A percentile compares a stretch with the other conserved stretches of the same genome.
These are phyloP conservation scores for Ambrosia artemisiifolia DNA, from an alignment of 129 eudicot genomes.

Conservation along the genomic window DNA sequence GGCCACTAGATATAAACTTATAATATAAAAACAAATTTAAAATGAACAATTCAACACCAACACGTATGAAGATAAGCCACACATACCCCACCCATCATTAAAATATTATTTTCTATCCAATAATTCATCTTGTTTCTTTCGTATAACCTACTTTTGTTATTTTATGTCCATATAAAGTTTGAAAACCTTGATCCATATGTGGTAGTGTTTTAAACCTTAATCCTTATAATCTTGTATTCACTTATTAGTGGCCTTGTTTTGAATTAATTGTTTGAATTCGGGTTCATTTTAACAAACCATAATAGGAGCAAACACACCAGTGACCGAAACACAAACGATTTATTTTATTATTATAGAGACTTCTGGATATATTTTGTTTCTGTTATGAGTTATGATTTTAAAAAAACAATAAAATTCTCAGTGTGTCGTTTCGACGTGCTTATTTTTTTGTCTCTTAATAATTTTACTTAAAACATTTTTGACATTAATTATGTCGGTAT, in stretches of 20 bases:
- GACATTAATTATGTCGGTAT: no score
- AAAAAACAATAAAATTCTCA: no score
- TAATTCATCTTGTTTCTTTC: neutral
- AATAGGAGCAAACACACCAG: no score
- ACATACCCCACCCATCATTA: slow-evolving; percentile 3
- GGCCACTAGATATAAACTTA: slow-evolving; percentile 21
- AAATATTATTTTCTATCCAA: slow-evolving; percentile 4
- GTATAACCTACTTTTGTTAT: neutral
- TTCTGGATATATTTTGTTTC: no score
- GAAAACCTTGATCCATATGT: neutral
- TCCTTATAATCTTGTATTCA: neutral
- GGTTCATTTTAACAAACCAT: no score
- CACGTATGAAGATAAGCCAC: slow-evolving; percentile 34
- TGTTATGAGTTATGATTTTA: no score
- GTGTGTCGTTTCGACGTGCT: no score
- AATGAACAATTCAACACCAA: slow-evolving; percentile 24
- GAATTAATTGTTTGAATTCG: neutral
- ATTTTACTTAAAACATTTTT: no score
- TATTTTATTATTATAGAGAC: no score
- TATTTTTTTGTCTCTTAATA: no score
- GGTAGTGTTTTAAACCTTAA: neutral
- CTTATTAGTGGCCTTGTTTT: no score
- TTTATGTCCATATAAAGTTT: neutral
- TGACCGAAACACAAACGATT: no score
- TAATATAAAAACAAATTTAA: neutral